phyloP scores from a whole-genome alignment of 1,284 basidiomycete genomes.

The Peniophora sp. region DNA sequence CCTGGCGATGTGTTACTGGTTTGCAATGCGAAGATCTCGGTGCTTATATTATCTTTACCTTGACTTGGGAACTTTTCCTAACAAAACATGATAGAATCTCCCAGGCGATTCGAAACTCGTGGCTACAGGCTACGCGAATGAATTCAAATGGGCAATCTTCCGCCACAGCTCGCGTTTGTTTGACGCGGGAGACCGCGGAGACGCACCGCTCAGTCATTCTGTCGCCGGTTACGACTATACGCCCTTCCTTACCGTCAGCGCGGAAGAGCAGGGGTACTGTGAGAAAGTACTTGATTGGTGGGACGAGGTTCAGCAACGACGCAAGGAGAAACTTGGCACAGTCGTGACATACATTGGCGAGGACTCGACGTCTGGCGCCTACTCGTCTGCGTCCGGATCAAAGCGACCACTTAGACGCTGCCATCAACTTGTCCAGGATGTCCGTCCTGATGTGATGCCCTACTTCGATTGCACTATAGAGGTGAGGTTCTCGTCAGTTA shows the following conservation, averaged over 20 bases:
- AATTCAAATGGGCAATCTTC: conserved; percentile 21
- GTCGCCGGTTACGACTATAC: conserved; percentile 35
- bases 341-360: conserved; percentile 13
- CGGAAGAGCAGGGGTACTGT: neutral
- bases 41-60: no score
- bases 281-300: neutral
- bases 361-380: conserved; percentile 3
- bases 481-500: conserved; percentile 27
- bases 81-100: conserved; percentile 5
- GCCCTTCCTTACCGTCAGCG: conserved; percentile 6
- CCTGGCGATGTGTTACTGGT: conserved; percentile 39
- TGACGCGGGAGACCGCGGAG: no score
- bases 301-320: conserved; percentile 13
- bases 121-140: conserved; percentile 16
- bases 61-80: no score
- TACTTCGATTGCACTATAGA: conserved; percentile 66
- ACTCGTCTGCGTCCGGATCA: neutral
- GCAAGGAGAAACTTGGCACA: conserved; percentile 13
- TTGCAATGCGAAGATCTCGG: conserved; percentile 26
- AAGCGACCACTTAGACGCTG: conserved; percentile 16
- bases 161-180: conserved; percentile 5
- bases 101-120: conserved; percentile 12
- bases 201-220: neutral
- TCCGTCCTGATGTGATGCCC: conserved; percentile 27
- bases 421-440: conserved; percentile 47